Percentiles rank a stretch among this genome's conserved stretches.
Evolutionary conservation across 345 rosid genomes (phyloP).

Genomic region (Pugionium cornutum): DNA sequence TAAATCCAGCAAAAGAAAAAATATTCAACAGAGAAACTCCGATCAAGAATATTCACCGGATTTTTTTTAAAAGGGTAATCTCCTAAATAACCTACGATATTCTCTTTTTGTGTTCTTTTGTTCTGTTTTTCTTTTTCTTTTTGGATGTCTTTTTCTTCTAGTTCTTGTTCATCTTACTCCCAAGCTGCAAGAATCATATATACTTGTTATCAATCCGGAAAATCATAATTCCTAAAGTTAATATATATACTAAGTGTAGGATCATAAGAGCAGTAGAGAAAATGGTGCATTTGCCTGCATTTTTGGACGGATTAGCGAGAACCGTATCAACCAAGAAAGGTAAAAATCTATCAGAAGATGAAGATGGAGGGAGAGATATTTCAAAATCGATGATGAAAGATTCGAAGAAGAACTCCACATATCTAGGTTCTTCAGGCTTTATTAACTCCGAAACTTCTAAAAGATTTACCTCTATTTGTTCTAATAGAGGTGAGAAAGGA

Average conservation of each 20-base stretch:
- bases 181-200: slow-evolving; percentile 23
- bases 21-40: slow-evolving; percentile 22
- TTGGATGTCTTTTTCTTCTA: neutral
- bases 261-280: slow-evolving; percentile 3
- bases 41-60: slow-evolving; percentile 31
- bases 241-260: slow-evolving; percentile 18
- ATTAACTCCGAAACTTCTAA: slow-evolving; percentile 51
- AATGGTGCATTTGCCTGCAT: slow-evolving; percentile 65
- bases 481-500: slow-evolving; percentile 82
- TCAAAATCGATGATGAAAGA: slow-evolving; percentile 67
- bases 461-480: slow-evolving; percentile 62
- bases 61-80: slow-evolving; percentile 12
- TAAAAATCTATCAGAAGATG: slow-evolving; percentile 30
- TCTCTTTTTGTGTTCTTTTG: neutral
- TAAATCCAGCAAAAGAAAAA: slow-evolving; percentile 18
- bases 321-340: slow-evolving; percentile 60
- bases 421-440: slow-evolving; percentile 58
- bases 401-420: slow-evolving; percentile 64
- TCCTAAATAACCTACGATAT: neutral
- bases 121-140: neutral
- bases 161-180: slow-evolving; percentile 1
- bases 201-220: neutral
- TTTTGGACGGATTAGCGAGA: slow-evolving; percentile 68
- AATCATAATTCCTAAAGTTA: too few relatives aligned
- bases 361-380: slow-evolving; percentile 58